Conservation (phyloP, 305 asterid genomes). For the Petunia hybrid region DNA sequence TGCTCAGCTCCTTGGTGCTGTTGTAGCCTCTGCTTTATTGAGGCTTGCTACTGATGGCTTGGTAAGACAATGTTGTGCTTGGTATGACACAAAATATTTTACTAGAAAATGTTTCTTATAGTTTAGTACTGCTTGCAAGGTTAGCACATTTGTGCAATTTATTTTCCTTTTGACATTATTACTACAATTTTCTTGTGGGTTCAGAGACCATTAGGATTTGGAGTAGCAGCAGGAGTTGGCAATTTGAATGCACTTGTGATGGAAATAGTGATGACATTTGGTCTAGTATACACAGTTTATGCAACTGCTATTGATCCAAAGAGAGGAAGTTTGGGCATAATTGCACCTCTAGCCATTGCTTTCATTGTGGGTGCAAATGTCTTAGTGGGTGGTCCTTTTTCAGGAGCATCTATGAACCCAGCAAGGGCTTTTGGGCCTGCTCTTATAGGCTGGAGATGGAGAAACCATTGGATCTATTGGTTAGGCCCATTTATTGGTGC, state of each 20-base stretch:
- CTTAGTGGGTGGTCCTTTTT: constrained; percentile 72
- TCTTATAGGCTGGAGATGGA: constrained; percentile 75
- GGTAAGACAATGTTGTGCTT: constrained; percentile 41
- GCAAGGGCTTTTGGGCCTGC: constrained; percentile 77
- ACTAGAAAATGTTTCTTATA: too few relatives aligned
- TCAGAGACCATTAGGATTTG: constrained; percentile 66
- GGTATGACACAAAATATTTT: neutral
- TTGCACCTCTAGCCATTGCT: constrained; percentile 71
- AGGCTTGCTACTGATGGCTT: constrained; percentile 72
- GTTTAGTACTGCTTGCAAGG: neutral
- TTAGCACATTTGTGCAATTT: too few relatives aligned
- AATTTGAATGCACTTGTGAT: constrained; percentile 54
- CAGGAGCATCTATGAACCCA: constrained; percentile 77
- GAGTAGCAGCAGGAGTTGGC: constrained; percentile 61
- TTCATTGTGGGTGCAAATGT: constrained; percentile 73
- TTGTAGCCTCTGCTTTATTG: constrained; percentile 67
- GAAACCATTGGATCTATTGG: constrained; percentile 76
- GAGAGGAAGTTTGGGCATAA: constrained; percentile 61
- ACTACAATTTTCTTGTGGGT: neutral
- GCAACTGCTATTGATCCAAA: constrained; percentile 72
- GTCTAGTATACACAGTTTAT: constrained; percentile 58
- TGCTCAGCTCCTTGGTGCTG: constrained; percentile 84
- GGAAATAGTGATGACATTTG: constrained; percentile 70
- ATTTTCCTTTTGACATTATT: neutral
- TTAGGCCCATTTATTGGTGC: constrained; percentile 70